phyloP scores from a whole-genome alignment of 768 basidiomycete species.

The Podaxis rugospora region DNA sequence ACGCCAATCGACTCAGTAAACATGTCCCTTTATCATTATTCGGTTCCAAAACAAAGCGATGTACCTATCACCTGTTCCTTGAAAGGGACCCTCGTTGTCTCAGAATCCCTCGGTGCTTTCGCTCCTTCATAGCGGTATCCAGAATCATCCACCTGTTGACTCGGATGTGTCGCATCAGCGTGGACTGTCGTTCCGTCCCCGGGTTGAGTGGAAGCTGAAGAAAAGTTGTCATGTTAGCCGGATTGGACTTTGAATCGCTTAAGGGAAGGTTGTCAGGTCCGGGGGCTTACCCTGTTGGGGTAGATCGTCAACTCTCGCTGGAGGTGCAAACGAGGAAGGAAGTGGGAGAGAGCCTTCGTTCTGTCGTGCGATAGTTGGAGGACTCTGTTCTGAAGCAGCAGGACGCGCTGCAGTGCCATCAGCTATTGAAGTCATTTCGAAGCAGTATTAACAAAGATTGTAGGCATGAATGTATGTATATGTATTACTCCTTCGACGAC shows the following conservation, averaged over 20 bases:
- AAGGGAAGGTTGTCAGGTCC: not conserved
- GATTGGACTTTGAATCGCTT: not conserved
- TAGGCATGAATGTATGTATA: not conserved
- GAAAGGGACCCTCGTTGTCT: constrained; percentile 40
- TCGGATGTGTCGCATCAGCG: constrained; percentile 5
- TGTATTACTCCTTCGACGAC: too few relatives aligned
- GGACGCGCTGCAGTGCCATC: not conserved
- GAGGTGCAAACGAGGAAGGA: constrained; percentile 10
- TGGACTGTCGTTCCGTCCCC: constrained; percentile 30
- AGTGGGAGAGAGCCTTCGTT: not conserved
- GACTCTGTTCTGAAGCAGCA: not conserved
- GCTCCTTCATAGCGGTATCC: not conserved
- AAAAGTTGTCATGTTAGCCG: not conserved
- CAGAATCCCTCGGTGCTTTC: constrained; percentile 1
- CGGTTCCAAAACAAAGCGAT: constrained; percentile 8
- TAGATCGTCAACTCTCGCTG: constrained; percentile 22
- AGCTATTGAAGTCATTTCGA: not conserved
- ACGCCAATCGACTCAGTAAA: not conserved
- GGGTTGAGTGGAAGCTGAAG: constrained; percentile 28
- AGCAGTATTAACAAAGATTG: not conserved
- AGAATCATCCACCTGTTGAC: not conserved
- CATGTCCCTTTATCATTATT: not conserved
- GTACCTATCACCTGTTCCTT: constrained; percentile 57
- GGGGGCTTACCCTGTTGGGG: constrained; percentile 33
- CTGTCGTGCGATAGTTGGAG: not conserved